Percentiles rank a stretch among this genome's conserved stretches.
phyloP scores from a whole-genome alignment of 2,329 filamentous ascomycete genomes.

The Bipolaris zeicola region DNA sequence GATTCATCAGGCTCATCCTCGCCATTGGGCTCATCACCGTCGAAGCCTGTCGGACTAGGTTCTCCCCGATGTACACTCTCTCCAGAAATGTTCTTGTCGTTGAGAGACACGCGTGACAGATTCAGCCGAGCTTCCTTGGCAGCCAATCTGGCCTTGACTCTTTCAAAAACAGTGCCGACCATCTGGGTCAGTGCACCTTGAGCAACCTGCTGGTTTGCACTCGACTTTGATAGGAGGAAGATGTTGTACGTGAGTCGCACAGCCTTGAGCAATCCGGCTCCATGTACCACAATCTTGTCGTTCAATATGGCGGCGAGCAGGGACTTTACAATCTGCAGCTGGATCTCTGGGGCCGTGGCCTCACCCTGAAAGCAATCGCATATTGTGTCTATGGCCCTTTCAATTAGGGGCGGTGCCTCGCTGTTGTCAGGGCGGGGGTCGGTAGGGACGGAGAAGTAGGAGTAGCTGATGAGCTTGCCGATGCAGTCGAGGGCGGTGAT shows the following conservation, averaged over 20 bases:
- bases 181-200: constrained; percentile 97
- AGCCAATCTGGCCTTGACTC: constrained; percentile 83
- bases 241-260: constrained; percentile 99
- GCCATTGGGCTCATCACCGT: constrained; percentile 40
- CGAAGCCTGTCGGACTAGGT: constrained; percentile 28
- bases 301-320: constrained; percentile 93
- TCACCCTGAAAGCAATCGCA: constrained; percentile 99
- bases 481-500: constrained; percentile 96
- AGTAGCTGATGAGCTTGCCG: constrained; percentile 98
- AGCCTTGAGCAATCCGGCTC: constrained; percentile 92
- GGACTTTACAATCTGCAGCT: constrained; percentile 98
- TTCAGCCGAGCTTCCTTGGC: constrained; percentile 81
- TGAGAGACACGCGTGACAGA: constrained; percentile 53
- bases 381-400: constrained; percentile 97
- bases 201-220: constrained; percentile 93
- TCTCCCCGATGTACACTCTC: constrained; percentile 41
- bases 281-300: constrained; percentile 98
- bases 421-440: constrained; percentile 47
- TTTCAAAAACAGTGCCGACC: constrained; percentile 97
- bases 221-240: constrained; percentile 92
- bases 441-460: constrained; percentile 83
- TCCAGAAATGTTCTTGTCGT: constrained; percentile 42
- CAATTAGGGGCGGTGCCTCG: constrained; percentile 76
- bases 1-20: constrained; percentile 45
- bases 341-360: constrained; percentile 86